A percentile compares a stretch with the other conserved stretches of the same genome.
phyloP scores from a whole-genome alignment of 208 protist genomes.

The Dictyostelium gargantuum region DNA sequence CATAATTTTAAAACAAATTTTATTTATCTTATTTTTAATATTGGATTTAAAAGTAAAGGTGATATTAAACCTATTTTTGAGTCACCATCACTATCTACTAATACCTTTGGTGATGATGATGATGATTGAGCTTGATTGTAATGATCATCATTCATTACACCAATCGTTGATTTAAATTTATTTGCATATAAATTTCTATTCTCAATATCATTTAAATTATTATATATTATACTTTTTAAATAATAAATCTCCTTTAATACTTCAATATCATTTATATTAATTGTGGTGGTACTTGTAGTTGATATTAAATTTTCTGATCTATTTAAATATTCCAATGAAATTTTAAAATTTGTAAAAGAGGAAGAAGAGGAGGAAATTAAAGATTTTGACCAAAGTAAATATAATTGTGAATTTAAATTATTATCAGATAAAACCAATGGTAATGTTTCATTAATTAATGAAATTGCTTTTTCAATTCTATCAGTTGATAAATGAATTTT shows the following conservation, averaged over 20 bases:
- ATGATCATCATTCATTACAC: too few relatives aligned
- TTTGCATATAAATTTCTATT: conserved; percentile 15
- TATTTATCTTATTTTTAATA: background rate
- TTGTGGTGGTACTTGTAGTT: background rate
- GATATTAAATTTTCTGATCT: background rate
- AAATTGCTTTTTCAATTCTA: background rate
- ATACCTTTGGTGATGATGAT: background rate
- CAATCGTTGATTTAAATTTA: background rate
- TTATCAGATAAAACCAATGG: background rate
- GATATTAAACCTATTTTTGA: background rate
- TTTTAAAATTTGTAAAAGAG: background rate
- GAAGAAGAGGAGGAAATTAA: background rate
- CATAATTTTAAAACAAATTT: too few relatives aligned
- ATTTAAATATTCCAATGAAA: background rate
- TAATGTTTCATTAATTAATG: background rate
- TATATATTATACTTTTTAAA: background rate
- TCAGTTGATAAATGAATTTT: background rate
- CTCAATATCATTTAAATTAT: background rate
- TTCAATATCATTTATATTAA: background rate
- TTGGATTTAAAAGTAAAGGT: too few relatives aligned
- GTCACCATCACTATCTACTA: too few relatives aligned
- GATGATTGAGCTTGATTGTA: background rate
- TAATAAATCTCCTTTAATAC: conserved; percentile 7
- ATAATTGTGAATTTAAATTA: background rate
- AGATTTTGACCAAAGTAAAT: background rate